phyloP scores from a whole-genome alignment of 371 early-diverging fungal genomes.

The Apophysomyces ossiformis region DNA sequence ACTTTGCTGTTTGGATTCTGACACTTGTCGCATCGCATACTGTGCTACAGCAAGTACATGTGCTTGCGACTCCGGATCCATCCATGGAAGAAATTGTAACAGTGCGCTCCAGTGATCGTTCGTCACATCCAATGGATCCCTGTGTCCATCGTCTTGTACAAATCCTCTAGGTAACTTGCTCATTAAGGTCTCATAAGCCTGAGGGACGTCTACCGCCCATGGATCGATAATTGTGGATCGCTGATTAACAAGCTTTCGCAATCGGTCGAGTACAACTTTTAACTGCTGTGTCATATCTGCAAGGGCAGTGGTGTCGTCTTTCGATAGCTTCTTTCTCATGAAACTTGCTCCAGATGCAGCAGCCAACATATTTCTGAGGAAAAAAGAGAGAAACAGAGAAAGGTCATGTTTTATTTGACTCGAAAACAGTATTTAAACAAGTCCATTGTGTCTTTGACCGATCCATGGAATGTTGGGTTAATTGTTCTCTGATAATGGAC shows the following conservation, averaged over 20 bases:
- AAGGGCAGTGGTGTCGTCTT: constrained; percentile 8
- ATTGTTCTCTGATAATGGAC: constrained; percentile 9
- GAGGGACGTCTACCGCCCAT: constrained; percentile 33
- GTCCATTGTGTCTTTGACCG: constrained; percentile 6
- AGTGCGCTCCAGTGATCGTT: constrained; percentile 12
- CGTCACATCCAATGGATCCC: constrained; percentile 10
- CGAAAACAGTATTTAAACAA: constrained; percentile 7
- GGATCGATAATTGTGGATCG: constrained; percentile 31
- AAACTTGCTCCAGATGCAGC: not conserved
- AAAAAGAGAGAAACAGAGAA: constrained; percentile 28
- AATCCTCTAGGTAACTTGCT: not conserved
- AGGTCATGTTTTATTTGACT: constrained; percentile 15
- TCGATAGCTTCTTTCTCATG: constrained; percentile 11
- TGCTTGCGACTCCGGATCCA: constrained; percentile 12
- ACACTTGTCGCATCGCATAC: constrained; percentile 10
- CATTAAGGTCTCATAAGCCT: constrained; percentile 22
- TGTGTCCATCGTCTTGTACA: not conserved
- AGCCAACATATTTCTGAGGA: constrained; percentile 30
- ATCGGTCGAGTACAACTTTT: not conserved
- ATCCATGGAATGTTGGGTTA: constrained; percentile 3
- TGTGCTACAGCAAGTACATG: constrained; percentile 9
- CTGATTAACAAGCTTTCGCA: not conserved
- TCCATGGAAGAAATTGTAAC: constrained; percentile 11
- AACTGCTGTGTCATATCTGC: constrained; percentile 1
- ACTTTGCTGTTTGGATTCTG: constrained; percentile 4